Percentiles rank a stretch among this genome's conserved stretches.
phyloP scores from a whole-genome alignment of 192 early-diverging fungal genomes.

The Neocallimastix lanati region DNA sequence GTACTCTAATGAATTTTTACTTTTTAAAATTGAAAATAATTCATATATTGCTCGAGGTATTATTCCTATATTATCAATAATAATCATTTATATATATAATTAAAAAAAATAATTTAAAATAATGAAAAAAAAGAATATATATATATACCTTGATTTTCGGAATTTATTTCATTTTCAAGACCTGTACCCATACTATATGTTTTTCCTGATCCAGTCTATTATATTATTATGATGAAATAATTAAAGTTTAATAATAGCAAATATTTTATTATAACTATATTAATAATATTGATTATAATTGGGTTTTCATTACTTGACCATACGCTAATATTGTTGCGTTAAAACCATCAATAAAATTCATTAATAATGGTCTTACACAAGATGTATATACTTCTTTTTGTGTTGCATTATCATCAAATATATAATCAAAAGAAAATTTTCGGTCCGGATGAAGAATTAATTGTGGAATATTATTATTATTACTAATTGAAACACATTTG shows the following conservation, averaged over 20 bases:
- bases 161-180: constrained; percentile 4
- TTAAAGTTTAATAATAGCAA: too few species aligned
- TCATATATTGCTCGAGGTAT: neutral
- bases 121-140: neutral
- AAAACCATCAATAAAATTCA: constrained; percentile 66
- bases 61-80: neutral
- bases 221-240: too few species aligned
- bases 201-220: constrained; percentile 87
- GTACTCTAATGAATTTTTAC: neutral
- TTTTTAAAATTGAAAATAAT: neutral
- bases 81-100: too few species aligned
- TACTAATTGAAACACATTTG: constrained; percentile 19
- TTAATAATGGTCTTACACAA: constrained; percentile 35
- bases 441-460: constrained; percentile 40
- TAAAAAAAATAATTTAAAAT: too few species aligned
- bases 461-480: constrained; percentile 14
- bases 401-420: constrained; percentile 28
- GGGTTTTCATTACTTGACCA: constrained; percentile 9
- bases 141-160: constrained; percentile 1
- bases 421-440: constrained; percentile 52
- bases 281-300: neutral
- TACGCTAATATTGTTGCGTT: constrained; percentile 86
- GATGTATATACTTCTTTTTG: constrained; percentile 39
- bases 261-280: too few species aligned
- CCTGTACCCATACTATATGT: constrained; percentile 91